These are phyloP conservation scores for Cladosporium sp. DNA, from an alignment of 2,329 filamentous ascomycete genomes.

Conservation along the genomic window DNA sequence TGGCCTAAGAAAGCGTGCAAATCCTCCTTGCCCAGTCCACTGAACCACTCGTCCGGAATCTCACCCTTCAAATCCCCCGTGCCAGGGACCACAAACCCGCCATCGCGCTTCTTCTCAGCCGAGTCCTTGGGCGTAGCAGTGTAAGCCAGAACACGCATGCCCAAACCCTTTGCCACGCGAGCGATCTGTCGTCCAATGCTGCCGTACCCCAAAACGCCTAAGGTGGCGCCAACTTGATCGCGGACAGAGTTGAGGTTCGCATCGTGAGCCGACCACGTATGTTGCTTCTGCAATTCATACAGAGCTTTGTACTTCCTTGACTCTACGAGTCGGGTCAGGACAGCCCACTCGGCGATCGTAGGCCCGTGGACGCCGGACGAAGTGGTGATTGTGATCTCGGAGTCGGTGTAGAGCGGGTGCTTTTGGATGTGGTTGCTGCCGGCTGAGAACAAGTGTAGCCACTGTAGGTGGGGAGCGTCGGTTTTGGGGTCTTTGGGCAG, in stretches of 20 bases:
- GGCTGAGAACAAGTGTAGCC: conserved; percentile 56
- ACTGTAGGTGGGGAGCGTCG: conserved; percentile 38
- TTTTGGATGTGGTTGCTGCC: conserved; percentile 52
- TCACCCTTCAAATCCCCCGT: conserved; percentile 58
- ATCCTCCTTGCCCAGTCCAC: conserved; percentile 48
- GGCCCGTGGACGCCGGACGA: conserved; percentile 58
- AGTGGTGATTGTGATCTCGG: conserved; percentile 51
- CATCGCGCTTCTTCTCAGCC: conserved; percentile 59
- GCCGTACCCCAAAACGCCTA: conserved; percentile 61
- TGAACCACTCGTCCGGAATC: conserved; percentile 55
- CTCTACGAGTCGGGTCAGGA: conserved; percentile 58
- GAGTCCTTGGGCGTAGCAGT: conserved; percentile 67
- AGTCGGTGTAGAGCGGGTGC: conserved; percentile 51
- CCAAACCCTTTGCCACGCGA: conserved; percentile 40
- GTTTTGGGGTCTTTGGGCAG: conserved; percentile 37
- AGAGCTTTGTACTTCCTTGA: conserved; percentile 52
- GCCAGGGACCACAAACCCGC: conserved; percentile 63
- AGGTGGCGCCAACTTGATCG: conserved; percentile 55
- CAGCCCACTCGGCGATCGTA: conserved; percentile 63
- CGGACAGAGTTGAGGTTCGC: conserved; percentile 39
- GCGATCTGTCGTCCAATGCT: conserved; percentile 57
- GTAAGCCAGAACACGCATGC: conserved; percentile 70
- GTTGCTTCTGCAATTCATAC: conserved; percentile 56
- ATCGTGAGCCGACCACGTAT: conserved; percentile 45
- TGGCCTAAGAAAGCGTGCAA: conserved; percentile 53